phyloP scores from a whole-genome alignment of 352 stramenopile genomes.

The Phytophthora brassicae region DNA sequence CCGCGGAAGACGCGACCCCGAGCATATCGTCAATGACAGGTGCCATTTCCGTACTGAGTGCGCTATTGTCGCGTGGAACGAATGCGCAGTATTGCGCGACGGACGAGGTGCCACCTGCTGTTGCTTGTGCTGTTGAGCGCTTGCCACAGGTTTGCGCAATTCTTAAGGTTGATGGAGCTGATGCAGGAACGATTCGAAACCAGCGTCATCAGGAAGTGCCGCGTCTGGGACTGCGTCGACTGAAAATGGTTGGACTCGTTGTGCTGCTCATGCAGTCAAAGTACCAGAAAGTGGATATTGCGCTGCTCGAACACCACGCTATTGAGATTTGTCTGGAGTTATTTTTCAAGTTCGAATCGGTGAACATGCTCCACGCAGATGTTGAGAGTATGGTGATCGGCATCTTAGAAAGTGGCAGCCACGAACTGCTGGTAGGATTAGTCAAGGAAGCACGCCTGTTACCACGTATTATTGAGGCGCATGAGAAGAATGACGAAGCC shows the following conservation, averaged over 20 bases:
- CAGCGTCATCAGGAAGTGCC: conserved; percentile 74
- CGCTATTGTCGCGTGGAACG: conserved; percentile 71
- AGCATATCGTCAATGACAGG: conserved; percentile 78
- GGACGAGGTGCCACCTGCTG: conserved; percentile 60
- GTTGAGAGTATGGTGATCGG: conserved; percentile 86
- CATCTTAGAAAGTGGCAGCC: conserved; percentile 78
- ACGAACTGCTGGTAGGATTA: conserved; percentile 71
- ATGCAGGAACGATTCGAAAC: conserved; percentile 71
- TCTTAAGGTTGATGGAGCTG: conserved; percentile 57
- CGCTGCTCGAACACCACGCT: conserved; percentile 62
- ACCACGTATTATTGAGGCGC: conserved; percentile 70
- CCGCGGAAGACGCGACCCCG: conserved; percentile 25
- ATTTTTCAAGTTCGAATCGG: conserved; percentile 88
- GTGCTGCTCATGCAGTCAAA: conserved; percentile 85
- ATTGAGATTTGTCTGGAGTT: conserved; percentile 79
- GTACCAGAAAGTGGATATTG: conserved; percentile 77
- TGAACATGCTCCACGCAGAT: conserved; percentile 88
- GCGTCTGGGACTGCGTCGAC: conserved; percentile 67
- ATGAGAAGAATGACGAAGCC: conserved; percentile 77
- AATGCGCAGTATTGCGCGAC: conserved; percentile 75
- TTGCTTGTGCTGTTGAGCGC: conserved; percentile 53
- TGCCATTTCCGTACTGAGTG: conserved; percentile 75
- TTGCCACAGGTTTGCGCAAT: conserved; percentile 71
- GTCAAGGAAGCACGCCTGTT: conserved; percentile 77
- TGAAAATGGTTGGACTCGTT: conserved; percentile 82